Percentiles rank a stretch among this genome's conserved stretches.
These are phyloP conservation scores for Boletus vinaceobasis DNA, from an alignment of 768 basidiomycete species.

Conservation along the genomic window DNA sequence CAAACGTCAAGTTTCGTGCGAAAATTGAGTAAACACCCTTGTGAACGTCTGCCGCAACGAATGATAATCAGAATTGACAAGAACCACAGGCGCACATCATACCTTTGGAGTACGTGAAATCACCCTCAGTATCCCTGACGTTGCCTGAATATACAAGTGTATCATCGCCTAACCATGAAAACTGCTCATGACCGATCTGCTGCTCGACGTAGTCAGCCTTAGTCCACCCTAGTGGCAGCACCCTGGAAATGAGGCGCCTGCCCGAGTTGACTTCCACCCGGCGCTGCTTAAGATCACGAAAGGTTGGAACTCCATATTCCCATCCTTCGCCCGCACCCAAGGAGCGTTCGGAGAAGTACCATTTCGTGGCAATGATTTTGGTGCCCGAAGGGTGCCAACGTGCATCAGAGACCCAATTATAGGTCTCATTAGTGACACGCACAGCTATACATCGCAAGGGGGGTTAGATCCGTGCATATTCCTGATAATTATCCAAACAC, in stretches of 20 bases:
- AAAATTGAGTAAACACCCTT: constrained; percentile 70
- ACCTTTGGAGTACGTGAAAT: constrained; percentile 69
- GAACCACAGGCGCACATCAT: not conserved
- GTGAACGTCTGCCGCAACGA: constrained; percentile 52
- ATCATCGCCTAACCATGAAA: constrained; percentile 59
- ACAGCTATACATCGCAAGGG: constrained; percentile 28
- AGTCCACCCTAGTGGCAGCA: constrained; percentile 60
- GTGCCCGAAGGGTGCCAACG: constrained; percentile 66
- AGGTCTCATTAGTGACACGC: constrained; percentile 71
- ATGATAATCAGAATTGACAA: not conserved
- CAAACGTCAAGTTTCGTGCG: constrained; percentile 58
- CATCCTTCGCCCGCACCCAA: constrained; percentile 73
- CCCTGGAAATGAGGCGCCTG: constrained; percentile 50
- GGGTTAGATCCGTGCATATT: constrained; percentile 2
- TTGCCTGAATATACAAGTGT: constrained; percentile 66
- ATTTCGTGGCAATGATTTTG: constrained; percentile 70
- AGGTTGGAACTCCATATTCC: constrained; percentile 53
- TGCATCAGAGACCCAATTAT: constrained; percentile 64
- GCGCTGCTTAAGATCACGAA: constrained; percentile 4
- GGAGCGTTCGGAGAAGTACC: constrained; percentile 65
- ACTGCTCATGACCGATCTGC: constrained; percentile 73
- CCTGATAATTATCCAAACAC: not conserved
- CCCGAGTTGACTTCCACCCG: constrained; percentile 43
- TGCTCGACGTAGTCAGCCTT: constrained; percentile 58
- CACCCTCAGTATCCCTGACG: constrained; percentile 42